These are phyloP conservation scores for Bipolaris zeicola DNA, from an alignment of 2,329 filamentous ascomycete species.

Conservation along the genomic window DNA sequence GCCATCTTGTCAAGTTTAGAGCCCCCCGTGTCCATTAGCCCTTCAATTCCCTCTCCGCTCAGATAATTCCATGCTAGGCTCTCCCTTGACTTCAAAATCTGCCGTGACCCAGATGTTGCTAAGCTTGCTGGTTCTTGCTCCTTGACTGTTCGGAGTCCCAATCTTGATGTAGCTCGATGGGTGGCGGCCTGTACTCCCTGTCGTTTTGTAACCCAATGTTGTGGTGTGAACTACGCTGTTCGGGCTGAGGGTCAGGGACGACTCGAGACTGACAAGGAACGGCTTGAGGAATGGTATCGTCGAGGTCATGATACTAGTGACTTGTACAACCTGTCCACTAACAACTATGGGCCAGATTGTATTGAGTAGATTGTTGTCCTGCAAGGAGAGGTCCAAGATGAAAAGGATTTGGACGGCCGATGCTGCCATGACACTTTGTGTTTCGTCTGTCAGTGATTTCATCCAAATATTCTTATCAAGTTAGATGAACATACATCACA, in stretches of 20 bases:
- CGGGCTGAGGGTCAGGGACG: background rate
- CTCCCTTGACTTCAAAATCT: background rate
- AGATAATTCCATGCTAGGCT: background rate
- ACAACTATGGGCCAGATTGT: slow-evolving; percentile 11
- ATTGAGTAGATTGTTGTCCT: slow-evolving; percentile 2
- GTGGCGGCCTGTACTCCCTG: background rate
- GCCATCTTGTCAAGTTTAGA: too few species aligned
- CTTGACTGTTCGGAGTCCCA: background rate
- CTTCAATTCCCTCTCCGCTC: background rate
- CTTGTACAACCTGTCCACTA: slow-evolving; percentile 11
- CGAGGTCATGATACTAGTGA: slow-evolving; percentile 9
- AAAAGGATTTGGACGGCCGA: background rate
- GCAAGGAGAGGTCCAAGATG: background rate
- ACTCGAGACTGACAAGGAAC: slow-evolving; percentile 16
- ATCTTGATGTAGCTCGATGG: background rate
- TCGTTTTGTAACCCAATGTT: background rate
- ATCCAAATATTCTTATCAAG: background rate
- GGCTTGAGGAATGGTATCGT: slow-evolving; percentile 13
- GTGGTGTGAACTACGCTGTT: background rate
- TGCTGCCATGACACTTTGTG: background rate
- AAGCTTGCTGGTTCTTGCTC: background rate
- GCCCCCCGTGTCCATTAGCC: too few species aligned
- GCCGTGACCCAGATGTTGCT: background rate
- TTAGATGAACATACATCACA: background rate
- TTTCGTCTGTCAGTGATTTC: background rate